Conservation (phyloP, 441 rosid genomes). For the Erodium trifolium region DNA sequence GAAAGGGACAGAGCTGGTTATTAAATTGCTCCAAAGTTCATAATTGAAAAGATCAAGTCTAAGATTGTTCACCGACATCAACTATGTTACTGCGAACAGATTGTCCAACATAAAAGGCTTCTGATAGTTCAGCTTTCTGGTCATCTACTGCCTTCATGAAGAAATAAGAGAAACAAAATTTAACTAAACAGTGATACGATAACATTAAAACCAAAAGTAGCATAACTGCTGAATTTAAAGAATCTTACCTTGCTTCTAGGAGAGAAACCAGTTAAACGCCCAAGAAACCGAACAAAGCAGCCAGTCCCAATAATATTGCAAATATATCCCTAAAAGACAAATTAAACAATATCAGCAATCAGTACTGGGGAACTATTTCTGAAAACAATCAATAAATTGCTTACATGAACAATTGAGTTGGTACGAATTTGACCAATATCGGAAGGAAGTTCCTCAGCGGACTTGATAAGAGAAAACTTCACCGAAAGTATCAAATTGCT, state of each 20-base stretch:
- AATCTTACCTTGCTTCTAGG: constrained; percentile 75
- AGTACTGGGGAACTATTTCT: neutral
- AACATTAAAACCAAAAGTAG: constrained; percentile 11
- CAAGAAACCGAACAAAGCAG: constrained; percentile 96
- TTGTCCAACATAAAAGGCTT: constrained; percentile 78
- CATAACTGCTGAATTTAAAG: constrained; percentile 13
- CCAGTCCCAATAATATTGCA: constrained; percentile 87
- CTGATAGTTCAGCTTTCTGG: constrained; percentile 51
- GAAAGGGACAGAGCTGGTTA: constrained; percentile 12
- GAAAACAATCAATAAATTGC: constrained; percentile 22
- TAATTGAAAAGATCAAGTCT: constrained; percentile 14
- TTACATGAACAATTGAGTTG: constrained; percentile 65
- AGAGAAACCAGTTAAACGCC: constrained; percentile 86
- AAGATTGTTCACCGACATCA: constrained; percentile 52
- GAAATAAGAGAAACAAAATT: constrained; percentile 9
- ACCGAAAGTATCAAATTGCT: constrained; percentile 70
- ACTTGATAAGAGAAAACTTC: constrained; percentile 66
- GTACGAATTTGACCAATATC: constrained; percentile 53
- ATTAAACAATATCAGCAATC: neutral
- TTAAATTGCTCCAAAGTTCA: constrained; percentile 15
- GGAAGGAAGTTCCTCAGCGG: constrained; percentile 65
- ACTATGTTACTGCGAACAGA: constrained; percentile 82
- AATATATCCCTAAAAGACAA: constrained; percentile 60
- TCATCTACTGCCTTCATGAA: constrained; percentile 59
- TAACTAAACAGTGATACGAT: neutral